Conservation (phyloP, 345 rosid species). For the Noccaea bulbosa region DNA sequence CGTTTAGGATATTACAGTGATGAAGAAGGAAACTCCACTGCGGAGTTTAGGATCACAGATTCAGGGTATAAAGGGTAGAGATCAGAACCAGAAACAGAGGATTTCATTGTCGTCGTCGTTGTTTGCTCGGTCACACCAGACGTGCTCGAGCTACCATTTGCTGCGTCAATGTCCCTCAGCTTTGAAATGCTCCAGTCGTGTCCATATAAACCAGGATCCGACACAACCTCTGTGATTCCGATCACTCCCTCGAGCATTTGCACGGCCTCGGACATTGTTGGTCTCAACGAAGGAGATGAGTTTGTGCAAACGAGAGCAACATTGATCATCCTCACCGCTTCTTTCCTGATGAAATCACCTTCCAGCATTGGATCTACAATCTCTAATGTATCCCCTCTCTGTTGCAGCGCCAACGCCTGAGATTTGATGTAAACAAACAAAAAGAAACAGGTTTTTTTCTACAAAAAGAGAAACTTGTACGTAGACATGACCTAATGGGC, state of each 20-base stretch:
- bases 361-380: slow-evolving; percentile 44
- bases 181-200: slow-evolving; percentile 42
- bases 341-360: slow-evolving; percentile 39
- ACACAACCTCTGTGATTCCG: slow-evolving; percentile 25
- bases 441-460: too few species aligned
- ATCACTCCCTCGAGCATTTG: slow-evolving; percentile 47
- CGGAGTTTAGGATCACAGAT: slow-evolving; percentile 14
- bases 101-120: neutral
- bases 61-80: slow-evolving; percentile 37
- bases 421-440: neutral
- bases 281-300: slow-evolving; percentile 48
- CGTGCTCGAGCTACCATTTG: slow-evolving; percentile 21
- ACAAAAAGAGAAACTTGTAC: too few species aligned
- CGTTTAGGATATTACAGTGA: neutral
- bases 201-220: slow-evolving; percentile 38
- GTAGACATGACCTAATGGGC: too few species aligned
- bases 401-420: slow-evolving; percentile 44
- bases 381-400: slow-evolving; percentile 40
- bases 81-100: slow-evolving; percentile 27
- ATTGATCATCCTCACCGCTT: slow-evolving; percentile 47
- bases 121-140: slow-evolving; percentile 21
- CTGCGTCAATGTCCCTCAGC: slow-evolving; percentile 34
- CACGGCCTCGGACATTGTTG: slow-evolving; percentile 51
- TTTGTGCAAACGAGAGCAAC: slow-evolving; percentile 51
- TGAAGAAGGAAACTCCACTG: neutral